Percentiles rank a stretch among this genome's conserved stretches.
phyloP scores from a whole-genome alignment of 345 rosid species.

The Citrus hindsii region DNA sequence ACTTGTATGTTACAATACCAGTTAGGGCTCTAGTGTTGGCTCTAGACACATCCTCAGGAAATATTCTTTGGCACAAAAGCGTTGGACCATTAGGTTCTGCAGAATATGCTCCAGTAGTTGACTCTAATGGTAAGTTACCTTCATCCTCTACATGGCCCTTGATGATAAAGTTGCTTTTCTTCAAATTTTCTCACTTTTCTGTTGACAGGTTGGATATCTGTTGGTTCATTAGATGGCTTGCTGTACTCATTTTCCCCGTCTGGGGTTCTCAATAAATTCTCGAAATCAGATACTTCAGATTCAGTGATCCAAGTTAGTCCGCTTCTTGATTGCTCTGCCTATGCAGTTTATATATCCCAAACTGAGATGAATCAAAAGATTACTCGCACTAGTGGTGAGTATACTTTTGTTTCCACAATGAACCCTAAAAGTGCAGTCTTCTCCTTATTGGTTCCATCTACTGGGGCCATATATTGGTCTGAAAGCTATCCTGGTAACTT shows the following conservation, averaged over 20 bases:
- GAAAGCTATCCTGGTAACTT: conserved; percentile 64
- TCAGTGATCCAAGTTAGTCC: conserved; percentile 59
- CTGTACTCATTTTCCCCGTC: conserved; percentile 72
- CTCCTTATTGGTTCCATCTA: conserved; percentile 66
- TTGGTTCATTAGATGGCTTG: conserved; percentile 82
- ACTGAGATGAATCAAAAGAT: conserved; percentile 59
- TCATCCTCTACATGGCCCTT: not conserved
- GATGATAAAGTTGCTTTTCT: not conserved
- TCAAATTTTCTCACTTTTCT: too few species aligned
- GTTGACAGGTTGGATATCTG: conserved; percentile 65
- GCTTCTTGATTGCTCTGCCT: conserved; percentile 69
- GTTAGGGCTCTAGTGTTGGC: conserved; percentile 50
- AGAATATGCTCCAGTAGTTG: conserved; percentile 49
- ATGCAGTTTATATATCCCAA: conserved; percentile 60
- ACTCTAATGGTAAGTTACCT: conserved; percentile 53
- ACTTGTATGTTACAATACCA: conserved; percentile 56
- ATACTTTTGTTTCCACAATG: conserved; percentile 51
- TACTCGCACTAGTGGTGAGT: conserved; percentile 30
- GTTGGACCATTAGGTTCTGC: conserved; percentile 59
- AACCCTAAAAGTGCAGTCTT: conserved; percentile 53
- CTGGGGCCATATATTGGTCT: conserved; percentile 72
- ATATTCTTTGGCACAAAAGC: conserved; percentile 58
- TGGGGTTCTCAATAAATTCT: conserved; percentile 57
- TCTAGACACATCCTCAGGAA: conserved; percentile 63
- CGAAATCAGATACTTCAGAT: conserved; percentile 33